phyloP scores from a whole-genome alignment of 495 filamentous ascomycete genomes.

The Glonium stellatum region DNA sequence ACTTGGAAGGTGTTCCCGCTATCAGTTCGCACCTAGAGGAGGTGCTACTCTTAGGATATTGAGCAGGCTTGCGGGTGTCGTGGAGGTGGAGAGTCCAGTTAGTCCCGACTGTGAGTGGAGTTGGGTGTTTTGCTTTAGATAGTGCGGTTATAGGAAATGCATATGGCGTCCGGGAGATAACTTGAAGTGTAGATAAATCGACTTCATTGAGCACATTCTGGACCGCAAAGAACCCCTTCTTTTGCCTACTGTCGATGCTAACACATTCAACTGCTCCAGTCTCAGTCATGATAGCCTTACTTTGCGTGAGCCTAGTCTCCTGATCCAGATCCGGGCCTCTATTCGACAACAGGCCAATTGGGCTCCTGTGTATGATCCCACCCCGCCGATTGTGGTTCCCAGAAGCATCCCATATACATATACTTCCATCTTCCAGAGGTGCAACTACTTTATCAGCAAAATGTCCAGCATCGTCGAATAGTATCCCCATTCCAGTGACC shows the following conservation, averaged over 20 bases:
- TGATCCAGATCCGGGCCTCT: constrained; percentile 16
- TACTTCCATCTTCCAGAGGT: constrained; percentile 76
- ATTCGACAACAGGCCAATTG: constrained; percentile 53
- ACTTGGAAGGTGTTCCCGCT: constrained; percentile 12
- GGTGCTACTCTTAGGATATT: constrained; percentile 39
- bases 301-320: constrained; percentile 38
- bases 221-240: constrained; percentile 70
- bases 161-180: constrained; percentile 65
- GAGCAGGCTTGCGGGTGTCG: constrained; percentile 55
- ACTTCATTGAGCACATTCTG: constrained; percentile 72
- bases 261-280: constrained; percentile 79
- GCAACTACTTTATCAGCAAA: constrained; percentile 57
- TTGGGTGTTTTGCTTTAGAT: constrained; percentile 63
- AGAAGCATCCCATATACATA: constrained; percentile 80
- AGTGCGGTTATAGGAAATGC: constrained; percentile 79
- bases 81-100: constrained; percentile 76
- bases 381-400: constrained; percentile 52
- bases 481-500: constrained; percentile 60
- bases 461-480: constrained; percentile 45
- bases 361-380: constrained; percentile 56
- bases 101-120: constrained; percentile 81
- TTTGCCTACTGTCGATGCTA: constrained; percentile 64
- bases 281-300: constrained; percentile 45
- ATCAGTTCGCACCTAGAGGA: constrained; percentile 38
- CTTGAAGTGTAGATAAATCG: constrained; percentile 69